These are phyloP conservation scores for Microbotryum saponariae DNA, from an alignment of 1,284 basidiomycete species.

Conservation along the genomic window DNA sequence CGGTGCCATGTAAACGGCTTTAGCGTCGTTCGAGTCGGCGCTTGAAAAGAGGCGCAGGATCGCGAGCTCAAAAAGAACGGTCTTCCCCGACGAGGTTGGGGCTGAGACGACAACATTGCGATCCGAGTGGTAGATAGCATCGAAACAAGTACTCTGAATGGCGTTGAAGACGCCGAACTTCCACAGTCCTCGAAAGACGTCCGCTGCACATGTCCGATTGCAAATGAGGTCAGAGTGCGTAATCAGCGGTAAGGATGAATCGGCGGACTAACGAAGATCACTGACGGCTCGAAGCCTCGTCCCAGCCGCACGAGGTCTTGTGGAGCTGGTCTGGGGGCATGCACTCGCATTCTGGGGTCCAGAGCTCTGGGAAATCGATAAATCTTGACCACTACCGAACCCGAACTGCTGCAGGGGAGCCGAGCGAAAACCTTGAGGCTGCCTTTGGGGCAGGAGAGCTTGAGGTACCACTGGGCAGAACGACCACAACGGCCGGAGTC, in stretches of 20 bases:
- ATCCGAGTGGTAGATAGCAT: conserved; percentile 58
- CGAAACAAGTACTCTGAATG: conserved; percentile 74
- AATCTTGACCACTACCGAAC: too few species aligned
- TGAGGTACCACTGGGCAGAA: too few species aligned
- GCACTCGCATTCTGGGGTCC: too few species aligned
- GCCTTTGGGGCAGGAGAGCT: too few species aligned
- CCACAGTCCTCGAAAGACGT: conserved; percentile 70
- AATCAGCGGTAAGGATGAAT: background rate
- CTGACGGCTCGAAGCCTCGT: conserved; percentile 20
- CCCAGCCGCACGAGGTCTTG: background rate
- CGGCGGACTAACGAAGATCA: conserved; percentile 13
- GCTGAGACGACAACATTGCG: conserved; percentile 70
- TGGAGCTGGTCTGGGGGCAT: too few species aligned
- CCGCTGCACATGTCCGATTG: conserved; percentile 50
- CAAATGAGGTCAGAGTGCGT: background rate
- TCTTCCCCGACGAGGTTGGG: conserved; percentile 87
- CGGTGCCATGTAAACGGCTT: conserved; percentile 79
- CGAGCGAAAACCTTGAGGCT: too few species aligned
- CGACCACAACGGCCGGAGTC: too few species aligned
- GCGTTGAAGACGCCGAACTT: conserved; percentile 83
- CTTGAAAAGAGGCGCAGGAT: conserved; percentile 67
- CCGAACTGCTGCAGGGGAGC: too few species aligned
- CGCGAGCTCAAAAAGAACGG: conserved; percentile 77
- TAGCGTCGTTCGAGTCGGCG: conserved; percentile 43
- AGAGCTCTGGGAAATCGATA: background rate